Evolutionary conservation across 805 yeast species (phyloP).

Genomic region (Suhomyces kilbournensis): DNA sequence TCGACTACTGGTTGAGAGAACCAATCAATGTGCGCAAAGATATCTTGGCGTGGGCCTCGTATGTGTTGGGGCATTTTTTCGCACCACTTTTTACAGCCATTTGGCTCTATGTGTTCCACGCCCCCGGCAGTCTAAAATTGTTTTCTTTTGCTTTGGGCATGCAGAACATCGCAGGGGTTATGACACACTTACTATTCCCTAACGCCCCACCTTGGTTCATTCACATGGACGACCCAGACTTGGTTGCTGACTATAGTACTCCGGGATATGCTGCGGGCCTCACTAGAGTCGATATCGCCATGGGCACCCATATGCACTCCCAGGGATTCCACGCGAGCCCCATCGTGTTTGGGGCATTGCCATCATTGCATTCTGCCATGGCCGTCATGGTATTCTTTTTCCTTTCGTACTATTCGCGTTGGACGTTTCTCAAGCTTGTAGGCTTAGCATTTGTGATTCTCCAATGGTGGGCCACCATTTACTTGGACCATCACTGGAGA

Average conservation of each 20-base stretch:
- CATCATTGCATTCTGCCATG: constrained; percentile 64
- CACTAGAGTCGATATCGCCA: constrained; percentile 58
- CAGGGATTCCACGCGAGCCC: constrained; percentile 66
- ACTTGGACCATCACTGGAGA: constrained; percentile 71
- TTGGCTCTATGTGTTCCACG: constrained; percentile 63
- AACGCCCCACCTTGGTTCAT: constrained; percentile 77
- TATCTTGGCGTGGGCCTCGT: constrained; percentile 57
- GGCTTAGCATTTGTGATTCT: constrained; percentile 45
- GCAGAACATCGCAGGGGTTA: constrained; percentile 58
- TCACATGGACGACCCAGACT: constrained; percentile 56
- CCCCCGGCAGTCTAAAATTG: constrained; percentile 57
- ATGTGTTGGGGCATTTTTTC: constrained; percentile 59
- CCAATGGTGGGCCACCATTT: constrained; percentile 78
- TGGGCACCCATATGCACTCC: constrained; percentile 59
- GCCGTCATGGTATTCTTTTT: constrained; percentile 50
- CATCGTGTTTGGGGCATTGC: constrained; percentile 66
- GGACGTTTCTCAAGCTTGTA: constrained; percentile 31
- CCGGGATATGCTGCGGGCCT: constrained; percentile 72
- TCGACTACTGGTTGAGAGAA: constrained; percentile 39
- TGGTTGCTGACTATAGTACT: constrained; percentile 56
- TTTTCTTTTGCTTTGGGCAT: constrained; percentile 56
- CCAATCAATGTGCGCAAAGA: constrained; percentile 48
- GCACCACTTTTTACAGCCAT: constrained; percentile 61
- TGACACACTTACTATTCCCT: constrained; percentile 61
- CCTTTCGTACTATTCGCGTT: constrained; percentile 38